Conservation (phyloP, 306 rosid species). For the Rosa multiflora region DNA sequence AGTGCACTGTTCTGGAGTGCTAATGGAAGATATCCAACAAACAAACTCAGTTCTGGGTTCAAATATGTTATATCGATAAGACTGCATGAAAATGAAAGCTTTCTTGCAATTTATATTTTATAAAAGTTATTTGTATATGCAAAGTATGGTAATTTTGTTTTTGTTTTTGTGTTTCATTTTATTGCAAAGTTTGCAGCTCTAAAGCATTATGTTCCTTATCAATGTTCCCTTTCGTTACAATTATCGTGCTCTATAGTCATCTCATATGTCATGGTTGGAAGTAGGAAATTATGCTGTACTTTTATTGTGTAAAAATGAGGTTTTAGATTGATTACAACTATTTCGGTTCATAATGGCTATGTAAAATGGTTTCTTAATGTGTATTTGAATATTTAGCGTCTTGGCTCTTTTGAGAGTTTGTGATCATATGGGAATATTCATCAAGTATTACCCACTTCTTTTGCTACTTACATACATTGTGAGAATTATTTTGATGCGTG, state of each 20-base stretch:
- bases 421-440: conserved; percentile 76
- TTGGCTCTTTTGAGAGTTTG: conserved; percentile 75
- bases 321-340: background rate
- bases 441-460: background rate
- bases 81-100: conserved; percentile 9
- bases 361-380: conserved; percentile 48
- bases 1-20: conserved; percentile 90
- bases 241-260: background rate
- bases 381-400: conserved; percentile 72
- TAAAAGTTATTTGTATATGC: background rate
- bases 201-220: background rate
- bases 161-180: background rate
- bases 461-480: background rate
- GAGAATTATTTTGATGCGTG: background rate
- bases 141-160: background rate
- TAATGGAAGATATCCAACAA: conserved; percentile 91
- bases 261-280: background rate
- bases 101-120: conserved; percentile 3
- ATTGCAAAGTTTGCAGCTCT: background rate
- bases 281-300: background rate
- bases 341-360: background rate
- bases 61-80: background rate
- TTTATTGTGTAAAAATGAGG: background rate
- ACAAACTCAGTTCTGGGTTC: background rate
- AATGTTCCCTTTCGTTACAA: background rate